Evolutionary conservation across 306 rosid genomes (phyloP).

Genomic region (Vachellia collinsii): DNA sequence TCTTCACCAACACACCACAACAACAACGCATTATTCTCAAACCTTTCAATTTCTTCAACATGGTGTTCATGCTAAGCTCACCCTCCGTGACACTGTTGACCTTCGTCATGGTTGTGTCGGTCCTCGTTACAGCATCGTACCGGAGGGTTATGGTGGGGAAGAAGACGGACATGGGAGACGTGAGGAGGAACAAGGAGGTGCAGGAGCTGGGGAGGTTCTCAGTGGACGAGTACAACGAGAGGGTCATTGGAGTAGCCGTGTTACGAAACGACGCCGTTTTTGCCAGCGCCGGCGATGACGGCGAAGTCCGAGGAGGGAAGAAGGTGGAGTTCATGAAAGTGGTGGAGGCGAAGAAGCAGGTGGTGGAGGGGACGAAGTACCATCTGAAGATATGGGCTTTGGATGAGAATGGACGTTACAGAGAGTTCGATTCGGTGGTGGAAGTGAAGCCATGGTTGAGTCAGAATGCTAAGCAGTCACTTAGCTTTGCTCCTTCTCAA

Average conservation of each 20-base stretch:
- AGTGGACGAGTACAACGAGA: constrained; percentile 65
- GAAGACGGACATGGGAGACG: constrained; percentile 50
- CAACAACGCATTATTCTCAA: no score
- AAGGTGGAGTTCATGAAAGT: constrained; percentile 60
- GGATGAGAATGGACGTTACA: constrained; percentile 38
- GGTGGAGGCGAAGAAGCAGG: constrained; percentile 75
- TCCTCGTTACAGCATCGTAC: constrained; percentile 32
- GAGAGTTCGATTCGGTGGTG: constrained; percentile 61
- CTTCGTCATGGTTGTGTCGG: constrained; percentile 13
- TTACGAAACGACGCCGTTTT: background rate
- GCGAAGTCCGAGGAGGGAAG: background rate
- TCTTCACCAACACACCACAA: background rate
- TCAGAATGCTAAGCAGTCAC: constrained; percentile 46
- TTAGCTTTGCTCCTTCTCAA: constrained; percentile 54
- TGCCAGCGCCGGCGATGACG: no score
- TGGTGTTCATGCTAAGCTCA: constrained; percentile 35
- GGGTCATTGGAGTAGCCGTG: background rate
- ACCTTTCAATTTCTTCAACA: background rate
- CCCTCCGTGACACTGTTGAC: background rate
- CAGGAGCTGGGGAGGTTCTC: constrained; percentile 79
- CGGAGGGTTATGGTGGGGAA: constrained; percentile 54
- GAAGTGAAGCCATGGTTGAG: constrained; percentile 72
- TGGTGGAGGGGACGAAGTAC: constrained; percentile 76
- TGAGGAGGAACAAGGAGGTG: constrained; percentile 62
- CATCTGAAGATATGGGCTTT: constrained; percentile 52